Base-by-base conservation (phyloP, 768 basidiomycete species). In the Kockovaella imperatae region DNA sequence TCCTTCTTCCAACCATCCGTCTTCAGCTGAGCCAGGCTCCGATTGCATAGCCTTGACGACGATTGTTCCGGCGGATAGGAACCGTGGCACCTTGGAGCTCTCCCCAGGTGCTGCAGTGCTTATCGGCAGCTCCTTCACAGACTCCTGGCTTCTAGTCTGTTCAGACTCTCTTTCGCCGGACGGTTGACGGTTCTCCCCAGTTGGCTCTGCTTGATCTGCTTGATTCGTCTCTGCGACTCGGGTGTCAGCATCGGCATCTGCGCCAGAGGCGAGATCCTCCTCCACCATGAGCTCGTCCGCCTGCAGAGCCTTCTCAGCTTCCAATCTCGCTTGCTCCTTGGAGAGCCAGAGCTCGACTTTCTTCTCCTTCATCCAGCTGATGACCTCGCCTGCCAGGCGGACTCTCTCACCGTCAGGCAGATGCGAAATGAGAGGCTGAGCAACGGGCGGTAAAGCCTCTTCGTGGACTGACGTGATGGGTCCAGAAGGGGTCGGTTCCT, bases 1-100 rank as follows among this genome's bases (percentile, higher is more conserved):
- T 25, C 91, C 93, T 36, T 81, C 83, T 69, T 96, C 91, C 34
- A 97, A 76, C 32, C 69, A 71, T 13, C 64, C 67, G 20, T 68
- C 69, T 32, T 65, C 67, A 8, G 47, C 46, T n/a, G 52, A 46
- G 0, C 56, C 62, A 11, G 61, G 59, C 17, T 53, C 40, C 14
- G 45, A 47, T 25, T 64, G 63, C 60, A 64, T 65, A 5, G 67
- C 67, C 1, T 62, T 56, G 14, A 68, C 45, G 15, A 68, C 61
- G 21, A 68, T 52, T 13, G 64, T 68, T 4, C 67, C 67, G 5
- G 63, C 56, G 6, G 60, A 63, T 8, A 38, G 42, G 49, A 67
- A 63, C 34, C 45, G 50, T 17, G 57, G 59, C 42, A 32, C 24
- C 31, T 26, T 18, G 21, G 32, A 34, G 45, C 15, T 28, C 30